phyloP scores from a whole-genome alignment of 2,329 filamentous ascomycete species.

The Chaetomium olivaceum region DNA sequence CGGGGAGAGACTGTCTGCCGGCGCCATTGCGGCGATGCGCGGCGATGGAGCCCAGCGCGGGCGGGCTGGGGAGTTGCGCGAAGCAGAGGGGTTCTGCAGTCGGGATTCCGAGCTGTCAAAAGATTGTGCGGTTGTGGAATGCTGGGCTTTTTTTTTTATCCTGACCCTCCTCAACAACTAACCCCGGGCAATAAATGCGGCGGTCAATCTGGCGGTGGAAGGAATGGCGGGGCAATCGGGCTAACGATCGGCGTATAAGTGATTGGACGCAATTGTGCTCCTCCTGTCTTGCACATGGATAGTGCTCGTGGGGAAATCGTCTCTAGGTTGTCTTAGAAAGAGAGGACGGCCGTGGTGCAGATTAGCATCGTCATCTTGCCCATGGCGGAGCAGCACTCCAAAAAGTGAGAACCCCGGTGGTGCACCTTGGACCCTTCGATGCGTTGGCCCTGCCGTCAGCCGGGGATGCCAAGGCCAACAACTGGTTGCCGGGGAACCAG shows the following conservation, averaged over 20 bases:
- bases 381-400: constrained; percentile 7
- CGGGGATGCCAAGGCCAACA: constrained; percentile 21
- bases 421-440: constrained; percentile 8
- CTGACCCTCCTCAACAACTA: constrained; percentile 1
- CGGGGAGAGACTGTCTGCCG: constrained; percentile 60
- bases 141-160: not conserved
- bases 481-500: constrained; percentile 27
- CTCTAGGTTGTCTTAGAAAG: not conserved
- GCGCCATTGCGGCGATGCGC: constrained; percentile 57
- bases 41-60: constrained; percentile 14
- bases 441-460: constrained; percentile 10
- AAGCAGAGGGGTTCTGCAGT: not conserved
- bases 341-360: not conserved
- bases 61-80: not conserved
- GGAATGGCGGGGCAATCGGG: constrained; percentile 23
- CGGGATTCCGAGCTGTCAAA: not conserved
- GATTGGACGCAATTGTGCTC: not conserved
- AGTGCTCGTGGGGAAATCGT: not conserved
- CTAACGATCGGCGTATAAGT: not conserved
- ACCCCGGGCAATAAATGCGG: not conserved
- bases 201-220: constrained; percentile 9
- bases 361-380: constrained; percentile 1
- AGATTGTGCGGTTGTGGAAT: constrained; percentile 10
- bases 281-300: constrained; percentile 11
- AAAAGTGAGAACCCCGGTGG: not conserved